Evolutionary conservation across 139 green algal species (phyloP).

Genomic region (Closterium sp.): DNA sequence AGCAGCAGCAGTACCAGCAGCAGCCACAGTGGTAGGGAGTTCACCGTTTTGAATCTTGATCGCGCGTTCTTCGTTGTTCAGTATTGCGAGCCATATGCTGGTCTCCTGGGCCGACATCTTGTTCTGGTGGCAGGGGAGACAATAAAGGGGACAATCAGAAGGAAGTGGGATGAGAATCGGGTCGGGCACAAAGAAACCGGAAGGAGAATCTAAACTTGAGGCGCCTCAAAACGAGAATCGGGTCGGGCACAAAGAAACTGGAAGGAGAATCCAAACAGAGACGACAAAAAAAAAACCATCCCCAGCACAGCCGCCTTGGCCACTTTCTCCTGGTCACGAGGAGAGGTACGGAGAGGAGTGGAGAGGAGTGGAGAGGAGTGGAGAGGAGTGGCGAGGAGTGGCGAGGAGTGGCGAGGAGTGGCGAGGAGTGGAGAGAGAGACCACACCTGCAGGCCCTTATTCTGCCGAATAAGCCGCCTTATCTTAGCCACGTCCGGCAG

Average conservation of each 20-base stretch:
- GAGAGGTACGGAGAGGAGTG: background rate
- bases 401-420: background rate
- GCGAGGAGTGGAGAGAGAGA: background rate
- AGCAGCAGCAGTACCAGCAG: too few relatives aligned
- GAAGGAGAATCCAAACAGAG: too few relatives aligned
- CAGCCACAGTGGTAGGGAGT: background rate
- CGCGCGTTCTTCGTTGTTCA: conserved; percentile 6
- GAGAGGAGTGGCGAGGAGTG: background rate
- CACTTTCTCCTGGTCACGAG: background rate
- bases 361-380: background rate
- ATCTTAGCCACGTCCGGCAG: conserved; percentile 23
- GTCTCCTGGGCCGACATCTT: conserved; percentile 39
- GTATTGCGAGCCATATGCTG: conserved; percentile 22
- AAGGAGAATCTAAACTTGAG: too few relatives aligned
- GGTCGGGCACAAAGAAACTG: too few relatives aligned
- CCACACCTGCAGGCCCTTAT: conserved; percentile 9
- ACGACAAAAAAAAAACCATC: background rate
- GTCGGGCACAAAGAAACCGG: too few relatives aligned
- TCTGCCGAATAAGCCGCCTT: conserved; percentile 4
- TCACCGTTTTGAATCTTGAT: background rate
- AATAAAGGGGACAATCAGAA: background rate
- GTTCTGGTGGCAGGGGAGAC: background rate
- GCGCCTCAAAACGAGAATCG: too few relatives aligned
- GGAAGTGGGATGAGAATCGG: too few relatives aligned
- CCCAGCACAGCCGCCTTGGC: background rate